These are phyloP conservation scores for Jimgerdemannia flammicorona DNA, from an alignment of 192 early-diverging fungal species.

Conservation along the genomic window DNA sequence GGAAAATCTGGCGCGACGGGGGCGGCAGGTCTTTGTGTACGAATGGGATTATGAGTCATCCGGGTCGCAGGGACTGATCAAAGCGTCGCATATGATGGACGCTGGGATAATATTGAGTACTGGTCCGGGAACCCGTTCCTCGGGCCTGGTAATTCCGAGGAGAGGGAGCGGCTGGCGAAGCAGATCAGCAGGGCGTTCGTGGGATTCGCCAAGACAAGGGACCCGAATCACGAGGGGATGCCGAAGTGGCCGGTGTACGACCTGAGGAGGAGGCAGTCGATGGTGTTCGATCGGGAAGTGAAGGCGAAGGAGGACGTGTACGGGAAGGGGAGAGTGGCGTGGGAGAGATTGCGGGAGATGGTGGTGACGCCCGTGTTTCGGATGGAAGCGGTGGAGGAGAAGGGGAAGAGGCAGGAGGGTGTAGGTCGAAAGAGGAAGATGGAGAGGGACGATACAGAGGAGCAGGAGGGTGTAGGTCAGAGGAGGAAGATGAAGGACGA, in stretches of 20 bases:
- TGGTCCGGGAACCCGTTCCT: conserved; percentile 23
- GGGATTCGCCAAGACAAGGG: conserved; percentile 33
- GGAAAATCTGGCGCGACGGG: conserved; percentile 6
- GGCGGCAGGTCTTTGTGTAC: conserved; percentile 13
- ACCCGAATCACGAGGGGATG: conserved; percentile 32
- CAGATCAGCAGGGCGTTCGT: conserved; percentile 29
- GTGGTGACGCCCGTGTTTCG: conserved; percentile 15
- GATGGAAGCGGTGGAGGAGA: background rate
- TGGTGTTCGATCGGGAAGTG: conserved; percentile 19
- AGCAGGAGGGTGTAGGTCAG: too few relatives aligned
- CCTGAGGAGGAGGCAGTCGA: conserved; percentile 1
- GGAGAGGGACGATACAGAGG: background rate
- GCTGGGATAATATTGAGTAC: conserved; percentile 16
- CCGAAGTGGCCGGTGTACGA: conserved; percentile 22
- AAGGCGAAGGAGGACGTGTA: conserved; percentile 13
- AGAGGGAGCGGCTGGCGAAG: conserved; percentile 34
- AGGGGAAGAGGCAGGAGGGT: background rate
- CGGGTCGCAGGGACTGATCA: conserved; percentile 20
- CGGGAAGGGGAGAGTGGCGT: conserved; percentile 7
- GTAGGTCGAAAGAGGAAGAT: background rate
- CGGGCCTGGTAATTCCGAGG: conserved; percentile 15
- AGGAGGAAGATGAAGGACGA: too few relatives aligned
- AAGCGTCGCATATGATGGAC: conserved; percentile 23
- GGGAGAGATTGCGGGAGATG: conserved; percentile 15
- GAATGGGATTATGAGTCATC: conserved; percentile 26